Evolutionary conservation across 345 rosid species (phyloP), one percentile per base, ranked within the genome.

Genomic region (Melastoma malabathricum): DNA sequence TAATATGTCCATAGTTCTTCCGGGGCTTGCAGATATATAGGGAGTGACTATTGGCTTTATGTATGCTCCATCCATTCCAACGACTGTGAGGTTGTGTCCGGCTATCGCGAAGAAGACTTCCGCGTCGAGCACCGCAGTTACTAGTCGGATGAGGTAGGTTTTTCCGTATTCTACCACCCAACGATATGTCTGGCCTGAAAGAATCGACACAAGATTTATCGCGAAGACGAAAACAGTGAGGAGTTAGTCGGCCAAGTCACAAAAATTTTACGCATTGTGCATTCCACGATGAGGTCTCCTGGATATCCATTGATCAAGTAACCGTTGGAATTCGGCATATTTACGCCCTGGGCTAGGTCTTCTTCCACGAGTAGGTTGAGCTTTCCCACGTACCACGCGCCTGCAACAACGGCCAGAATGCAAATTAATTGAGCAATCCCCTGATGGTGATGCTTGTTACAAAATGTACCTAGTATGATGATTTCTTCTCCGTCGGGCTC

Each of bases 1-100:
- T 10, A 66, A 23, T 4, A 66, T 47, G 10, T 66, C 58, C 65
- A 66, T 51, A 39, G 70, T 61, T 49, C 57, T 62, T 2, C 70
- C 66, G 0, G 70, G 70, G 5, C 44, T 55, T 4, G 54, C 15
- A 23, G 25, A 1, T 22, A 62, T 25, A 13, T 58, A 67, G 18
- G 46, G 38, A 6, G 65, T 55, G 18, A 18, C 16, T 0, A 62
- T 7, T 1, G 62, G 65, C 15, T 66, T 66, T 10, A 60, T 12
- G 57, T 60, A 60, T 2, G 70, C 57, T 3, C 39, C 62, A 16
- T 66, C 70, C 55, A 20, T 46, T 18, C 48, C 57, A 9, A 61
- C 63, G 7, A 67, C 52, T 0, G 59, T 57, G 8, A 67, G 43
- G 22, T 48, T 60, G 59, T 66, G 65, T 13, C 25, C 43, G 3